Evolutionary conservation across 768 basidiomycete species (phyloP).

Genomic region (Serendipita sp.): DNA sequence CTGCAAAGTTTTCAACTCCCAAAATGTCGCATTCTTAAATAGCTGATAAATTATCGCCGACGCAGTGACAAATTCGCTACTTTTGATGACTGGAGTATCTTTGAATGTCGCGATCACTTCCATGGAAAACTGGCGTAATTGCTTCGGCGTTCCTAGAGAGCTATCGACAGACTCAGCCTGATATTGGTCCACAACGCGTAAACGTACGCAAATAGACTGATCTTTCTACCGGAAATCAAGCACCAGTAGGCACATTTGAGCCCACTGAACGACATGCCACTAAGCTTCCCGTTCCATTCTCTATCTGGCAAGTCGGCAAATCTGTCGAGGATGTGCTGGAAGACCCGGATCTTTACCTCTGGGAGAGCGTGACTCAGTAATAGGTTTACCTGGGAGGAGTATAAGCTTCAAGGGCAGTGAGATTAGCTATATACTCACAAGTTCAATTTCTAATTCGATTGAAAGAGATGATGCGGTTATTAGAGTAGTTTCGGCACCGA

Average conservation of each 20-base stretch:
- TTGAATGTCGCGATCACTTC: no score
- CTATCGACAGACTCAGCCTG: not conserved
- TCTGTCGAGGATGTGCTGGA: not conserved
- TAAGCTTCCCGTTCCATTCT: not conserved
- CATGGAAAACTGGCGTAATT: not conserved
- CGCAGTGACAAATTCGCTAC: not conserved
- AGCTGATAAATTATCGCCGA: not conserved
- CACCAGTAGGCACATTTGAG: not conserved
- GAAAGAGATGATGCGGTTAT: no score
- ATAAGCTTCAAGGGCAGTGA: no score
- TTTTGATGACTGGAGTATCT: no score
- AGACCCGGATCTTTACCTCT: not conserved
- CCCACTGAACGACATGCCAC: not conserved
- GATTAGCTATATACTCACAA: no score
- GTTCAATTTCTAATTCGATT: no score
- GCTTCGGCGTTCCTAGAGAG: not conserved
- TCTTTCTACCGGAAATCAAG: not conserved
- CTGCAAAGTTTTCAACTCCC: not conserved
- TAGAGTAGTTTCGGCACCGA: no score
- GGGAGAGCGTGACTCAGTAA: no score
- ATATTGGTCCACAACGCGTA: not conserved
- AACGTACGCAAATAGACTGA: not conserved
- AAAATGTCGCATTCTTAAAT: not conserved
- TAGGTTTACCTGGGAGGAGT: no score
- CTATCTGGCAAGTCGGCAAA: not conserved